These are phyloP conservation scores for Trifolium subterraneum DNA, from an alignment of 306 rosid genomes.

Conservation along the genomic window DNA sequence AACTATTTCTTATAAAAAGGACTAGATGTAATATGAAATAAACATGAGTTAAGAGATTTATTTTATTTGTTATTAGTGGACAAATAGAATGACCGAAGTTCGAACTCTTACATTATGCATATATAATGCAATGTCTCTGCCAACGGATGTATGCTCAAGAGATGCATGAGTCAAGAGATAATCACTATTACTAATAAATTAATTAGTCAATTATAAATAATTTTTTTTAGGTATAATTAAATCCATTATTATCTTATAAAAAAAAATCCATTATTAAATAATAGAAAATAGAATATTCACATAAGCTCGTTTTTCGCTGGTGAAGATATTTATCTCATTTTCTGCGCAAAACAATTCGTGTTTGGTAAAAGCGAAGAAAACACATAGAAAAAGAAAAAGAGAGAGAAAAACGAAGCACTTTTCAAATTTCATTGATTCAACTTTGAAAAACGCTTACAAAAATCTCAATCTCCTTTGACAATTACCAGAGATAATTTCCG, in stretches of 20 bases:
- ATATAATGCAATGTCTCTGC: too few relatives aligned
- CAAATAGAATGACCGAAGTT: too few relatives aligned
- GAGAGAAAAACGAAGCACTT: constrained; percentile 21
- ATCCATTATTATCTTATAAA: too few relatives aligned
- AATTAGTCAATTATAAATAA: too few relatives aligned
- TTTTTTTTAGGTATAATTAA: too few relatives aligned
- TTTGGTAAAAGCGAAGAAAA: constrained; percentile 49
- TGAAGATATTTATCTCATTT: constrained; percentile 45
- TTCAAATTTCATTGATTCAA: constrained; percentile 34
- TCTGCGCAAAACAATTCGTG: constrained; percentile 14
- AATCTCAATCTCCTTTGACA: constrained; percentile 40
- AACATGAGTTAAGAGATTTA: too few relatives aligned
- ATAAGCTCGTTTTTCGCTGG: constrained; percentile 43
- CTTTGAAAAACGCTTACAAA: constrained; percentile 31
- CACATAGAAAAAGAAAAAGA: constrained; percentile 22
- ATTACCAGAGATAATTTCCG: constrained; percentile 16
- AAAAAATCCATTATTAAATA: too few relatives aligned
- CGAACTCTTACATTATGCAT: too few relatives aligned
- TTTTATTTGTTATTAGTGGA: too few relatives aligned
- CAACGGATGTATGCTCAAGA: too few relatives aligned
- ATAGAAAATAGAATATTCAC: constrained; percentile 37
- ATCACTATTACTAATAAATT: neutral
- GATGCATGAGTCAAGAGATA: neutral
- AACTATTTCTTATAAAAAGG: too few relatives aligned
- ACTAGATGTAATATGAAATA: too few relatives aligned